These are phyloP conservation scores for Dryas alaskensis DNA, from an alignment of 306 rosid genomes.

Conservation along the genomic window DNA sequence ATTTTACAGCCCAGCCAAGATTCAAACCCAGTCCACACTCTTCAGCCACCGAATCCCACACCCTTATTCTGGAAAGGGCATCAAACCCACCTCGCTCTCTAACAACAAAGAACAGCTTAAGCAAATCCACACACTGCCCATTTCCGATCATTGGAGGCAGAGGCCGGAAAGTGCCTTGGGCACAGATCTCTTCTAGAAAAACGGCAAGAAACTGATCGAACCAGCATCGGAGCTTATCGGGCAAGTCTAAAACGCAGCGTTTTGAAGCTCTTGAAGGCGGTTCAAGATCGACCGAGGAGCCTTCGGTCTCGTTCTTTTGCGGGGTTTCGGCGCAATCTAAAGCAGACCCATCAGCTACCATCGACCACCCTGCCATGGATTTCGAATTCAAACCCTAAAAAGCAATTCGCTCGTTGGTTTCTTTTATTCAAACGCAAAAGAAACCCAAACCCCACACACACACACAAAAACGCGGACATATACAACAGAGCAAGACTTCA, in stretches of 20 bases:
- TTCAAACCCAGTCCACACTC: conserved; percentile 54
- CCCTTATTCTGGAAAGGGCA: conserved; percentile 29
- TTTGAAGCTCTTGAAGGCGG: conserved; percentile 10
- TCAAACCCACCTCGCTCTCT: conserved; percentile 74
- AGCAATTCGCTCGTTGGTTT: conserved; percentile 10
- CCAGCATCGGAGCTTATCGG: conserved; percentile 38
- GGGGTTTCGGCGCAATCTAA: conserved; percentile 30
- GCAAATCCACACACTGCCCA: conserved; percentile 57
- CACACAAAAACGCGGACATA: neutral
- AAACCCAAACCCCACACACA: neutral
- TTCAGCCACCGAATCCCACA: conserved; percentile 64
- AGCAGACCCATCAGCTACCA: conserved; percentile 28
- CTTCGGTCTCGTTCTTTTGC: conserved; percentile 19
- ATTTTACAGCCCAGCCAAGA: conserved; percentile 44
- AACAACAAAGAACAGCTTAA: conserved; percentile 66
- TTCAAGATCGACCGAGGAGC: conserved; percentile 26
- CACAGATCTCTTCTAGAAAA: conserved; percentile 33
- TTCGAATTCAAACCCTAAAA: conserved; percentile 49
- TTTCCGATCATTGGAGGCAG: conserved; percentile 48
- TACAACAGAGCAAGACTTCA: neutral
- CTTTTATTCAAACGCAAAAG: neutral
- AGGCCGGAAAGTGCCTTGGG: conserved; percentile 17
- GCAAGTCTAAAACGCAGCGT: conserved; percentile 14
- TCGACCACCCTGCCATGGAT: conserved; percentile 51
- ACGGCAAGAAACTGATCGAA: conserved; percentile 34